Evolutionary conservation across 2,329 filamentous ascomycete genomes (phyloP), one percentile per base, ranked within the genome.

Genomic region (Cercospora berteroae): DNA sequence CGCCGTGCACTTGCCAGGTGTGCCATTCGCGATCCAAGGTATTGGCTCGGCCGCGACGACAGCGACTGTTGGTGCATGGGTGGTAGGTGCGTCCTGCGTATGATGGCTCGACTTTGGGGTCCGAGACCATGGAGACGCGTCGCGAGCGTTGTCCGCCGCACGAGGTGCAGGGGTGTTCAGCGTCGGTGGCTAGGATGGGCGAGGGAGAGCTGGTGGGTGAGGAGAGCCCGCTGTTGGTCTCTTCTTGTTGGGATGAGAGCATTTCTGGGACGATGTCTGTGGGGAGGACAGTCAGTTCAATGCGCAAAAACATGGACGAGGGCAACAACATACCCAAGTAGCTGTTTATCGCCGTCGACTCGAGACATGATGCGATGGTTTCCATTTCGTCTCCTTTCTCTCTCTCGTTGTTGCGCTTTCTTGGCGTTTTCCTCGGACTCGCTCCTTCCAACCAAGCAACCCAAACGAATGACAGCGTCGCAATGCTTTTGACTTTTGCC

Each of bases 241-340:
- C 63, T 23, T 27, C 23, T 13, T 25, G 44, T 16, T 48, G 44
- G 2, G 60, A 36, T 1, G 60, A 33, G 27, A 70, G 55, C 58
- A 70, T 64, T 25, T 71, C 69, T 18, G 65, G 60, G 33, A 71
- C 31, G 23, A 71, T 63, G 56, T 71, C 69, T 71, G 25, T 44
- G 9, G 20, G 25, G 3, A 5, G 7, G 33, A 3, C 16, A 13
- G 55, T 60, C 23, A 36, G n/a, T 39, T 39, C 42, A 3, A 18
- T 12, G 13, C 31, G 13, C 44, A 23, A 16, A 23, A 5, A 50
- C 4, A 9, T 50, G 1, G 18, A 9, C 2, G 6, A 20, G 33
- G 3, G 12, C 8, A 13, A 13, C 16, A 31, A 59, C 63, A n/a
- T 48, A 64, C 63, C 63, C 36, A 64, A 20, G 5, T 64, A 64